phyloP scores from a whole-genome alignment of 208 protist species.

The Leishmania turanica region DNA sequence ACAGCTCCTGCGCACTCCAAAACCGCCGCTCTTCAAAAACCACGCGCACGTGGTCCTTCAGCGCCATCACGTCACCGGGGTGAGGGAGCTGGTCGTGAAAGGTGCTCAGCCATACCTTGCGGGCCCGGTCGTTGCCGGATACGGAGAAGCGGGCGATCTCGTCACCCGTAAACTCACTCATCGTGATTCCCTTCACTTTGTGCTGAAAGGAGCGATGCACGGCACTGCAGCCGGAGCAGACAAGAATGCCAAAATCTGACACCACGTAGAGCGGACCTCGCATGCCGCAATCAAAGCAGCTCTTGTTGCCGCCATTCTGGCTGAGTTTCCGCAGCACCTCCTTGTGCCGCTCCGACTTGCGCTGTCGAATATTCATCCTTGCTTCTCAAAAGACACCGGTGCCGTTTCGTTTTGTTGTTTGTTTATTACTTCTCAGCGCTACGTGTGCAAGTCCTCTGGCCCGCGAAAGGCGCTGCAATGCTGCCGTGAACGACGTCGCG shows the following conservation, averaged over 20 bases:
- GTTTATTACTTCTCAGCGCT: background rate
- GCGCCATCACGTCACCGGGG: slow-evolving; percentile 44
- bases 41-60: slow-evolving; percentile 48
- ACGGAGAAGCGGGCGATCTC: slow-evolving; percentile 58
- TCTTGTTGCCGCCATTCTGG: slow-evolving; percentile 65
- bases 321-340: slow-evolving; percentile 63
- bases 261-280: slow-evolving; percentile 83
- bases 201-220: slow-evolving; percentile 85
- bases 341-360: slow-evolving; percentile 63
- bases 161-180: slow-evolving; percentile 80
- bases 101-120: slow-evolving; percentile 55
- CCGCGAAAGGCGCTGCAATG: background rate
- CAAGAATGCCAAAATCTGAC: slow-evolving; percentile 69
- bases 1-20: slow-evolving; percentile 34
- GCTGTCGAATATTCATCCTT: slow-evolving; percentile 63
- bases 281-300: slow-evolving; percentile 72
- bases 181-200: slow-evolving; percentile 89
- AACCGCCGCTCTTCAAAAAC: slow-evolving; percentile 42
- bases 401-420: background rate
- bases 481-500: background rate
- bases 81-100: slow-evolving; percentile 44
- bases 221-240: slow-evolving; percentile 83
- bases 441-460: background rate
- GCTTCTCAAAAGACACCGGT: background rate
- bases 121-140: slow-evolving; percentile 71